Evolutionary conservation across 331 rosid species (phyloP), one percentile per base, ranked within the genome.

Genomic region (Saraca asoca): DNA sequence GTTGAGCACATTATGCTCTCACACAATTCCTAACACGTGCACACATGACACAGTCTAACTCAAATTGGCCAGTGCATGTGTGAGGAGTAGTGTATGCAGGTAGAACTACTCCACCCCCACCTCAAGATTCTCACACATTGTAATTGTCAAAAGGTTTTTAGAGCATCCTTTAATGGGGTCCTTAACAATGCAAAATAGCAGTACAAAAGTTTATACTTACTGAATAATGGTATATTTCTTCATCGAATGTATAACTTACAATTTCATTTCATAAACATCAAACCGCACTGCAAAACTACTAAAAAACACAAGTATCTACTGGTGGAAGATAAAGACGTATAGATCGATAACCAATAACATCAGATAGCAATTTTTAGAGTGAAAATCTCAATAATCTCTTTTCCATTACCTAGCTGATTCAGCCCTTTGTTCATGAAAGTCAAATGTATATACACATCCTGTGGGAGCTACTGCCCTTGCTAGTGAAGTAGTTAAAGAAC

Each of bases 381-480:
- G 45, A 11, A 24, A 34, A 77, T 57, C 17, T 50, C 37, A 9
- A 19, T n/a, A 56, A 48, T 46, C 11, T 4, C 44, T 56, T 39
- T 19, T 50, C 59, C 19, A 43, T 61, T 78, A 87, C 95, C 90
- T 90, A 12, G 95, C 97, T 1, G 90, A 85, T 58, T 66, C 88
- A 4, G 92, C 88, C 55, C 97, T 74, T 77, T 87, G 90, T 58
- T 90, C 95, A 62, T 90, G 96, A 56, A 90, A 90, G 80, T 90
- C 96, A 58, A 81, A 90, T 0, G 96, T 90, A 71, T 85, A 57
- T 51, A 87, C 90, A 8, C 83, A 95, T 59, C 95, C 92, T 1
- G 58, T 76, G 2, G 96, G 92, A 33, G 92, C 88, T 15, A 87
- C 79, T 14, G 92, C 90, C 70, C 95, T 74, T 29, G 88, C 92